Evolutionary conservation across 139 green algal species (phyloP), one percentile per base, ranked within the genome.

Genomic region (Parachlorella kessleri): DNA sequence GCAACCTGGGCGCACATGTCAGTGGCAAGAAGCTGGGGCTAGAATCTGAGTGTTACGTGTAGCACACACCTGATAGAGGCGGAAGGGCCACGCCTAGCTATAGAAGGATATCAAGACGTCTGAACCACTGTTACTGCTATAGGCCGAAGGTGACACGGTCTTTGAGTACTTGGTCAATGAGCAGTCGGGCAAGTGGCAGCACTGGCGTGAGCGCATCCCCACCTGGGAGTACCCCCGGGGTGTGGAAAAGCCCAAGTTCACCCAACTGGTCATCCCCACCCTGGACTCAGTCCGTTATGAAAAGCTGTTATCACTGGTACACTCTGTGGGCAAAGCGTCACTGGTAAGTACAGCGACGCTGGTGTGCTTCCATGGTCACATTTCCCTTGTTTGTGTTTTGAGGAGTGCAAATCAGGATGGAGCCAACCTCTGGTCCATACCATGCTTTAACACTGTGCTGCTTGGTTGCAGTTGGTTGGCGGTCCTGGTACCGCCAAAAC

Each of bases 401-500:
- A n/a, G n/a, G n/a, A n/a, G n/a, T n/a, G n/a, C n/a, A n/a, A n/a
- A n/a, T n/a, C n/a, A n/a, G n/a, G n/a, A n/a, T n/a, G n/a, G n/a
- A n/a, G n/a, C n/a, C n/a, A n/a, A n/a, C n/a, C n/a, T n/a, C n/a
- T n/a, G n/a, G n/a, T n/a, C n/a, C n/a, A n/a, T n/a, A n/a, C n/a
- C 53, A 14, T 63, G 53, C 53, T 21, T 63, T 14, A 63, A 14
- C n/a, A n/a, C n/a, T n/a, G n/a, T n/a, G n/a, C n/a, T n/a, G n/a
- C n/a, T n/a, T n/a, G n/a, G n/a, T 2, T 33, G 66, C 86, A 96
- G 82, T 87, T 98, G 75, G 92, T 98, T 26, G 94, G 95, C 54
- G 91, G 90, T 26, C 89, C 95, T n/a, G 95, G 95, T 24, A 98
- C 95, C 2, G 95, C 94, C 86, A 98, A 98, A 84, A 97, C 93